Evolutionary conservation across 345 rosid species (phyloP), one percentile per base, ranked within the genome.

Genomic region (Barbarea vulgaris): DNA sequence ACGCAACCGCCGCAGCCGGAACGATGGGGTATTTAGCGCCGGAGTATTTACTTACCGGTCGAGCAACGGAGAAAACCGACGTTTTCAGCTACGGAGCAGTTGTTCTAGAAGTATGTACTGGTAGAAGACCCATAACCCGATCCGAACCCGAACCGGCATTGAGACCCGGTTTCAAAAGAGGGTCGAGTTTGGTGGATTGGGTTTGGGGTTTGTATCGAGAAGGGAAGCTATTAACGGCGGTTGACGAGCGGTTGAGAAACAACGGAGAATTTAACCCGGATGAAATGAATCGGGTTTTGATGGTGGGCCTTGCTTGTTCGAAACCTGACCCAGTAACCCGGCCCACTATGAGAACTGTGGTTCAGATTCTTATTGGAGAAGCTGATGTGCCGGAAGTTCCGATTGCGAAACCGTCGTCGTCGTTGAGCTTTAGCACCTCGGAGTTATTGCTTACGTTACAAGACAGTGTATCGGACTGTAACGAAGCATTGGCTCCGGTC

Each of bases 1-100:
- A 93, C 24, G 98, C 98, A 13, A 93, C 98, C 3, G 91, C 86
- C 8, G 99, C 98, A 0, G 99, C 99, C 0, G 99, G 99, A 6
- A 96, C 99, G 22, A 93, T 96, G 99, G 99, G 99, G 19, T 96
- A 96, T 61, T 80, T 96, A 44, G 99, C 99, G 14, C 99, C 99
- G 2, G 99, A 96, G 69, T 96, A 96, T 73, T 79, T 96, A 5
- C 61, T 85, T 6, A 96, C 99, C 1, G 98, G 99, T 28, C 83
- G 98, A 73, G 99, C 98, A 0, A 82, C 88, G 0, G 99, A 92
- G 61, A 90, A 93, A 80, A 89, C 97, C 3, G 99, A 96, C 41
- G 96, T 89, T 54, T 96, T 87, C 37, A 96, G 99, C 74, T 96
- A 84, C 21, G 99, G 99, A 1, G 96, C 99, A 0, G 94, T 96